Conservation (phyloP, 202 grass and related monocot genomes). For the Schoenoplectus tabernaemontani region DNA sequence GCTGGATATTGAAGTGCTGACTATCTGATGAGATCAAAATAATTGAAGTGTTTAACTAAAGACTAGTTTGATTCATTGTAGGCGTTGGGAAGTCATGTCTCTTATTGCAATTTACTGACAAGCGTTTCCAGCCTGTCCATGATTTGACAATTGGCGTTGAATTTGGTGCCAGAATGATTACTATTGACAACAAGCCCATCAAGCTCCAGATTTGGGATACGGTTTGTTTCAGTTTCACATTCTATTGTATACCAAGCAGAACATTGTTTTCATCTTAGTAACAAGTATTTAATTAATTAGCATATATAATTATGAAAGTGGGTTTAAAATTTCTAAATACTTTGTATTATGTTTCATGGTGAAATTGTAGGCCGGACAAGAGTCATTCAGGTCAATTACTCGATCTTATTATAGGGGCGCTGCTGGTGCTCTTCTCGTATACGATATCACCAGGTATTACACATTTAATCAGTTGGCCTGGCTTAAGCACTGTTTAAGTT, state of each 20-base stretch:
- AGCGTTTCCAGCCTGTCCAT: conserved; percentile 89
- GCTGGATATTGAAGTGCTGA: neutral
- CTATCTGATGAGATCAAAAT: neutral
- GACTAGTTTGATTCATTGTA: conserved; percentile 14
- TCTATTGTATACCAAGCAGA: neutral
- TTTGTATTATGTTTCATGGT: conserved; percentile 23
- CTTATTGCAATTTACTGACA: conserved; percentile 88
- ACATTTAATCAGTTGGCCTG: neutral
- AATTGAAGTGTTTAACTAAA: neutral
- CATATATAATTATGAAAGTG: neutral
- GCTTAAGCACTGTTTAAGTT: neutral
- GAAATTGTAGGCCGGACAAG: conserved; percentile 76
- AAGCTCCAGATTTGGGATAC: conserved; percentile 98
- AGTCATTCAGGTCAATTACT: conserved; percentile 97
- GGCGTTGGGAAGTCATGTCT: conserved; percentile 90
- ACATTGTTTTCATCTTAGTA: neutral
- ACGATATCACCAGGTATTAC: conserved; percentile 91
- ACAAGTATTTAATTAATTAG: conserved; percentile 15
- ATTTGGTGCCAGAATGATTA: conserved; percentile 85
- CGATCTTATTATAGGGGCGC: conserved; percentile 98
- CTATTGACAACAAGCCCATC: conserved; percentile 79
- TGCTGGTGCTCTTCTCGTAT: conserved; percentile 92
- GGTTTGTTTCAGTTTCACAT: conserved; percentile 22
- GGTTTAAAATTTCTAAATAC: neutral
- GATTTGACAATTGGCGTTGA: conserved; percentile 95